Evolutionary conservation across 768 basidiomycete species (phyloP), one percentile per base, ranked within the genome.

Genomic region (Boletus edulis): DNA sequence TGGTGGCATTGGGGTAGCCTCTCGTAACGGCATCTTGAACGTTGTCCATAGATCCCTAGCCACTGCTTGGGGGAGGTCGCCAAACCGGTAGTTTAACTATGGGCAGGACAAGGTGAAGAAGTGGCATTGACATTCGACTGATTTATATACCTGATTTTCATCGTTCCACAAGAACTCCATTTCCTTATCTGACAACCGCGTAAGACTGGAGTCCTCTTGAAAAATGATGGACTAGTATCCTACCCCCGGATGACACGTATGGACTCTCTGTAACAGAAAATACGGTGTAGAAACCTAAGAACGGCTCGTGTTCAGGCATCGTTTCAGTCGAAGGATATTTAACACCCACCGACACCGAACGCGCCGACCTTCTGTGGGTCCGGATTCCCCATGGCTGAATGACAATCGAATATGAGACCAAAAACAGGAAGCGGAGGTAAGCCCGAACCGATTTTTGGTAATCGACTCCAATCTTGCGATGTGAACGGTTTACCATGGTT

Each of bases 21-120:
- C 88, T 40, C 95, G 81, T 1, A 96, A 78, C 4, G 78, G 76
- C 87, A 98, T 91, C 54, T 87, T 81, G 69, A 98, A 95, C 0
- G 85, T 79, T 3, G 94, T 94, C 91, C 93, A 96, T 3, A 72
- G 70, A 51, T 72, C 71, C 29, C 29, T 3, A 3, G 35, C 15
- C 14, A 9, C 17, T 5, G n/a, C 9, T 31, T 20, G 22, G 4
- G 49, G 34, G 12, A 29, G 27, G 18, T 46, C 43, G 4, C 18
- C 6, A 0, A 18, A 11, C 9, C 6, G 10, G 32, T 37, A 42
- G 11, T 5, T 17, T 3, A 52, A 32, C 51, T 52, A n/a, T 27
- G 27, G 35, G 1, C 10, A 27, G 27, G 11, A 10, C 12, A 35
- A 18, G 9, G 15, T 52, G 24, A 52, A 44, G 27, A 18, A 18